These are phyloP conservation scores for Aspergillus bridgeri DNA, from an alignment of 495 filamentous ascomycete species.

Conservation along the genomic window DNA sequence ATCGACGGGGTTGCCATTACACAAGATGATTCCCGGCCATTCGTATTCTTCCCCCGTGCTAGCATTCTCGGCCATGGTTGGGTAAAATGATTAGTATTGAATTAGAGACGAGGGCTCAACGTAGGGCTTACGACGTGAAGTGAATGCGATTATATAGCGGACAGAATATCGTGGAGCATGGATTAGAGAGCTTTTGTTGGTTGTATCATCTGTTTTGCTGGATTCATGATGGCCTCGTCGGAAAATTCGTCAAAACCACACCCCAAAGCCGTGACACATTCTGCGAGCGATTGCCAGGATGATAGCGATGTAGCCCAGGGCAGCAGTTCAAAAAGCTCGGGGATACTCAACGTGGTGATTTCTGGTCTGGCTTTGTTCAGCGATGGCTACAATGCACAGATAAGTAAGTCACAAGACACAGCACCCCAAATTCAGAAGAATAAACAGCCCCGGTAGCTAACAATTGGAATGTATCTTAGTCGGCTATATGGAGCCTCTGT, in stretches of 20 bases:
- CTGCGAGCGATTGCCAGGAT: not conserved
- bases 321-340: slow-evolving; percentile 9
- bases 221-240: not conserved
- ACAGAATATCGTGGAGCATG: not conserved
- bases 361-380: slow-evolving; percentile 37
- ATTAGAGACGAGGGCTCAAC: not conserved
- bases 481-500: slow-evolving; percentile 41
- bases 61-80: not conserved
- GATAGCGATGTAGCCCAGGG: not conserved
- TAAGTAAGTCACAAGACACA: slow-evolving; percentile 17
- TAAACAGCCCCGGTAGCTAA: not conserved
- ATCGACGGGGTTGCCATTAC: not conserved
- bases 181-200: too few species aligned
- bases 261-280: not conserved
- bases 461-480: slow-evolving; percentile 10
- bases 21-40: not conserved
- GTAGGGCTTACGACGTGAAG: not conserved
- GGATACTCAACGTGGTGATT: slow-evolving; percentile 33
- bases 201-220: not conserved
- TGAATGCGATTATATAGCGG: not conserved
- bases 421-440: not conserved
- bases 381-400: slow-evolving; percentile 45
- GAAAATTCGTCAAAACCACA: not conserved
- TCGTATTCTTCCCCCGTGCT: not conserved
- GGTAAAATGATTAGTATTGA: not conserved